phyloP scores from a whole-genome alignment of 371 early-diverging fungal species.

The Mucor circinelloides region DNA sequence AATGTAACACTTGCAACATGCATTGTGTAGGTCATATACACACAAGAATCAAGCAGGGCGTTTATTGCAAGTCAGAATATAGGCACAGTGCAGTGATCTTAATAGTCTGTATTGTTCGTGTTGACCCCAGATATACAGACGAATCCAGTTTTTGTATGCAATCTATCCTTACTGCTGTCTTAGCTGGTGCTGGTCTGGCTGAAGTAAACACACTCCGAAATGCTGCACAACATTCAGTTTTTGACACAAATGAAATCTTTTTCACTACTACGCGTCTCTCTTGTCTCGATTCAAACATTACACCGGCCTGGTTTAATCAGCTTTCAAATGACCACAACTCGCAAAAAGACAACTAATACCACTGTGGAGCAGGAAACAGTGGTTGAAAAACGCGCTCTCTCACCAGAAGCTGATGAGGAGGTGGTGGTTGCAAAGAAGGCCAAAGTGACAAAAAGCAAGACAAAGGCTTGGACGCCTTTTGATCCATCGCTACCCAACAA shows the following conservation, averaged over 20 bases:
- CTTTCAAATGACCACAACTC: neutral
- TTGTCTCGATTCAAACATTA: neutral
- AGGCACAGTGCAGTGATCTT: too few species aligned
- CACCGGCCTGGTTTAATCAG: neutral
- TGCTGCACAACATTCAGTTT: neutral
- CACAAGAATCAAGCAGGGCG: too few species aligned
- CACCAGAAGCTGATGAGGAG: neutral
- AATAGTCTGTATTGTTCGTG: too few species aligned
- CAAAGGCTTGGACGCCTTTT: slow-evolving; percentile 28
- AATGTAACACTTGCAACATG: too few species aligned
- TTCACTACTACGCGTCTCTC: neutral
- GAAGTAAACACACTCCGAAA: too few species aligned
- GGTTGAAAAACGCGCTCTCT: neutral
- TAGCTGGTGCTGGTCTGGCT: too few species aligned
- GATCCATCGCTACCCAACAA: slow-evolving; percentile 62
- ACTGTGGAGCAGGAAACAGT: neutral
- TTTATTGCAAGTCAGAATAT: too few species aligned
- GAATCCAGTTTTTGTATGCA: too few species aligned
- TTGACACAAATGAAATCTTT: neutral
- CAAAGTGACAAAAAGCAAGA: neutral
- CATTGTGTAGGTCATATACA: too few species aligned
- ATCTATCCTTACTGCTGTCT: too few species aligned
- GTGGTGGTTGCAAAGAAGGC: neutral
- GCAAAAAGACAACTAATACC: neutral
- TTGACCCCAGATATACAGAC: too few species aligned